phyloP scores from a whole-genome alignment of 2,329 filamentous ascomycete species.

The Colletotrichum eremochloae region DNA sequence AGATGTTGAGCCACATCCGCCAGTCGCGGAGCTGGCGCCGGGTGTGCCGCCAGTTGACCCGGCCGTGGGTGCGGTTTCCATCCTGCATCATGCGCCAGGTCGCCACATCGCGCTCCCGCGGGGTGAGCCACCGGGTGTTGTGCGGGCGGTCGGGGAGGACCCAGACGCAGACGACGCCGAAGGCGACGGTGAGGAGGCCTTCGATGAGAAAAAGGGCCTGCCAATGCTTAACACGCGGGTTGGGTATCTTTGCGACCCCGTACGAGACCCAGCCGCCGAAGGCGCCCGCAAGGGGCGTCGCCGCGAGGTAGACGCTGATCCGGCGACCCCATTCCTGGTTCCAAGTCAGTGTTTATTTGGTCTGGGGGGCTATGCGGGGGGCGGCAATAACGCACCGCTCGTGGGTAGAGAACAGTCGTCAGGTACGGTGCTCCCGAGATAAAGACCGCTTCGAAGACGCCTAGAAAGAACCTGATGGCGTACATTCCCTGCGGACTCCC shows the following conservation, averaged over 20 bases:
- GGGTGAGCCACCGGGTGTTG: conserved; percentile 43
- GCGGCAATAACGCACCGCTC: conserved; percentile 53
- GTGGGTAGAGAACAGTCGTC: conserved; percentile 64
- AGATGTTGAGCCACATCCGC: conserved; percentile 59
- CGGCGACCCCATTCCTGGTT: conserved; percentile 57
- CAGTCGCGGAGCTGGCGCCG: conserved; percentile 52
- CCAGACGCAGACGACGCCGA: conserved; percentile 46
- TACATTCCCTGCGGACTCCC: conserved; percentile 30
- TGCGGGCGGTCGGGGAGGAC: conserved; percentile 44
- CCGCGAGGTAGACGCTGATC: conserved; percentile 68
- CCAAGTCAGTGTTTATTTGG: neutral
- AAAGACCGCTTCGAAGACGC: conserved; percentile 63
- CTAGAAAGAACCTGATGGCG: conserved; percentile 61
- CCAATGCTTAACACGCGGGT: conserved; percentile 47
- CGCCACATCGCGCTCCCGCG: conserved; percentile 42
- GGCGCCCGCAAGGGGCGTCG: conserved; percentile 63
- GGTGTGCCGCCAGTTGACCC: conserved; percentile 25
- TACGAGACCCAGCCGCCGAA: conserved; percentile 57
- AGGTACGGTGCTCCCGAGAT: conserved; percentile 64
- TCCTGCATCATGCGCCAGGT: conserved; percentile 44
- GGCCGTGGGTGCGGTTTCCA: conserved; percentile 39
- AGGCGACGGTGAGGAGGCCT: conserved; percentile 50
- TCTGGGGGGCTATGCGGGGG: fast-evolving
- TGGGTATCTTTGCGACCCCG: conserved; percentile 52
- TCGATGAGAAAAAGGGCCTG: conserved; percentile 53